Base-by-base conservation (phyloP, 805 yeast genomes). In the Saturnispora mendoncae region DNA sequence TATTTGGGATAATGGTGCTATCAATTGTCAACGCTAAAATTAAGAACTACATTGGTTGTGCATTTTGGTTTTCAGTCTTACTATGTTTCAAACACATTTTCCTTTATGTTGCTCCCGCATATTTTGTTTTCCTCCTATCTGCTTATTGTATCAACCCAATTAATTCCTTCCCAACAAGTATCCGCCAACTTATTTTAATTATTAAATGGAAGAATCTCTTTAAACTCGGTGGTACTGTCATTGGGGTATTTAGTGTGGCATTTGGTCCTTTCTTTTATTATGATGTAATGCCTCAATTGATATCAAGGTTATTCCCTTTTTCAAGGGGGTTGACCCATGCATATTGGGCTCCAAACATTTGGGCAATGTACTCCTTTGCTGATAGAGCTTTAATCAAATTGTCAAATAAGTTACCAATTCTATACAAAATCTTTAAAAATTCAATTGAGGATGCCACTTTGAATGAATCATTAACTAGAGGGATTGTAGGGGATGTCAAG, bases 331-430 rank as follows among this genome's bases (percentile, higher is more conserved):
- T 92, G 28, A 92, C 97, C 4, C 98, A 92, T 62, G 96, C 97
- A 0, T 92, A 92, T 63, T 92, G 98, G 97, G 97, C 98, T 1
- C 97, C 99, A 13, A 92, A 92, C 54, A 67, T 87, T 36, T 92
- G 99, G 99, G 96, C 98, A 0, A 52, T 90, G 8, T 92, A 92
- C 61, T 84, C 97, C 2, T 81, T 84, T 49, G 46, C 71, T 12
- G 99, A 92, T 60, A 69, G 94, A 44, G 54, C 80, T 0, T 65
- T 87, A 43, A 69, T 81, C 14, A 68, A 69, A 41, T 74, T 48
- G 5, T 26, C 44, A 6, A 44, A 45, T 21, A 42, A 31, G 27
- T 14, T 50, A 14, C 49, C 52, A 15, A 23, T 51, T 17, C 29
- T 49, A 48, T 36, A 36, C 10, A 44, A 39, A 41, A 39, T 50